Percentiles rank a stretch among this genome's conserved stretches.
Evolutionary conservation across 306 rosid genomes (phyloP).

Genomic region (Lagenaria siceraria): DNA sequence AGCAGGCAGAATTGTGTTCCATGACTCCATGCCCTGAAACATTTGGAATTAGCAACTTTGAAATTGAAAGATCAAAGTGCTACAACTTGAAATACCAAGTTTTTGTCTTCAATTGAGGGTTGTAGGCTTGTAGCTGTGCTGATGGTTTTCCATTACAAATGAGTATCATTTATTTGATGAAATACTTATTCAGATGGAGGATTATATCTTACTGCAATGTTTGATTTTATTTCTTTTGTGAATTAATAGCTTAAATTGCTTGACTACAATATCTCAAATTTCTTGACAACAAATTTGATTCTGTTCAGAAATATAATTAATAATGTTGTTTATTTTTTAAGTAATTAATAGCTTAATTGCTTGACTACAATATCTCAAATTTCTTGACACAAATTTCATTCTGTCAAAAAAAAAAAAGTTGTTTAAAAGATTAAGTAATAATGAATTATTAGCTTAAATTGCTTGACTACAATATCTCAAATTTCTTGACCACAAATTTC

Average conservation of each 20-base stretch:
- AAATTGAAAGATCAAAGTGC: background rate
- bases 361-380: no score
- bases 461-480: background rate
- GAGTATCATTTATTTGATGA: background rate
- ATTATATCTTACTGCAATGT: background rate
- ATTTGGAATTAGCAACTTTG: background rate
- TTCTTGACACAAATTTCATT: no score
- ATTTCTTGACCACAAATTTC: background rate
- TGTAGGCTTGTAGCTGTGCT: background rate
- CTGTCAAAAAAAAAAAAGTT: no score
- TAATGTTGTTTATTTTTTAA: no score
- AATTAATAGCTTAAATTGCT: background rate
- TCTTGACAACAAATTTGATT: background rate
- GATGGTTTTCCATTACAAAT: background rate
- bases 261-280: background rate
- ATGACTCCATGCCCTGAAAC: constrained; percentile 13
- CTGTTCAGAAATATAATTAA: no score
- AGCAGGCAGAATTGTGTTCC: constrained; percentile 20
- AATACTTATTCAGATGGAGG: background rate
- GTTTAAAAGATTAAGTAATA: no score
- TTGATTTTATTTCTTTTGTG: background rate
- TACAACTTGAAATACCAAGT: background rate
- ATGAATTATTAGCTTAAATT: background rate
- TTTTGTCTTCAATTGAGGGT: background rate
- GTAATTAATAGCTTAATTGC: no score